Conservation (phyloP, 805 yeast genomes). For the Saturnispora kantuleensis region DNA sequence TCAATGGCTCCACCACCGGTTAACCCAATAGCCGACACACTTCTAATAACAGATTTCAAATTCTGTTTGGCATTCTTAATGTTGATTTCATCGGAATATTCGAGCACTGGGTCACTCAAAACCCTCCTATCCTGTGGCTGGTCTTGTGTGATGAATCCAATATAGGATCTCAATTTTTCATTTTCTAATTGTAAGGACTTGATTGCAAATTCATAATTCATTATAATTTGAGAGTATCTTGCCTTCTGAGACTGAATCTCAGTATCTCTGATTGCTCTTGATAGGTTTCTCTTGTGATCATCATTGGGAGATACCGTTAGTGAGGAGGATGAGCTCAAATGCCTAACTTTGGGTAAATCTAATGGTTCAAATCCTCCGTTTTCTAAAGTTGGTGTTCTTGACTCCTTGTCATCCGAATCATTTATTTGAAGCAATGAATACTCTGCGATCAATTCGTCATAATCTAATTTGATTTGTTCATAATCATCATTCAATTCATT, state of each 20-base stretch:
- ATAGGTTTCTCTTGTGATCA: conserved; percentile 18
- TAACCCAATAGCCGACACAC: conserved; percentile 22
- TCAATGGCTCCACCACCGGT: conserved; percentile 15
- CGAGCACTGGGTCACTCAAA: conserved; percentile 20
- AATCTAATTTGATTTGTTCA: conserved; percentile 21
- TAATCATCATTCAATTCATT: conserved; percentile 21
- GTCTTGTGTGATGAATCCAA: conserved; percentile 44
- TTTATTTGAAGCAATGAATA: conserved; percentile 6
- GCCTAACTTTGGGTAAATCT: conserved; percentile 9
- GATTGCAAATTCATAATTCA: conserved; percentile 42
- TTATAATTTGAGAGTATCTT: conserved; percentile 35
- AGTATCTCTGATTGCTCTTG: conserved; percentile 18
- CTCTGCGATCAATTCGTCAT: conserved; percentile 22
- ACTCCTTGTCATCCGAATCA: conserved; percentile 2
- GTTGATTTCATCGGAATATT: conserved; percentile 45
- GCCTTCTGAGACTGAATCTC: conserved; percentile 19
- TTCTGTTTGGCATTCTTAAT: conserved; percentile 39
- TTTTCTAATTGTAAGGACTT: conserved; percentile 45
- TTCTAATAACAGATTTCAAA: conserved; percentile 26
- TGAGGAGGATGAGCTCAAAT: conserved; percentile 2
- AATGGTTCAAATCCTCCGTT: background rate
- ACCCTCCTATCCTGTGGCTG: conserved; percentile 16
- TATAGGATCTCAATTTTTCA: conserved; percentile 46
- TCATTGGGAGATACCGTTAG: background rate
- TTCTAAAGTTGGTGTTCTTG: conserved; percentile 3